Evolutionary conservation across 495 filamentous ascomycete species (phyloP).

Genomic region (Penicillium daleae): DNA sequence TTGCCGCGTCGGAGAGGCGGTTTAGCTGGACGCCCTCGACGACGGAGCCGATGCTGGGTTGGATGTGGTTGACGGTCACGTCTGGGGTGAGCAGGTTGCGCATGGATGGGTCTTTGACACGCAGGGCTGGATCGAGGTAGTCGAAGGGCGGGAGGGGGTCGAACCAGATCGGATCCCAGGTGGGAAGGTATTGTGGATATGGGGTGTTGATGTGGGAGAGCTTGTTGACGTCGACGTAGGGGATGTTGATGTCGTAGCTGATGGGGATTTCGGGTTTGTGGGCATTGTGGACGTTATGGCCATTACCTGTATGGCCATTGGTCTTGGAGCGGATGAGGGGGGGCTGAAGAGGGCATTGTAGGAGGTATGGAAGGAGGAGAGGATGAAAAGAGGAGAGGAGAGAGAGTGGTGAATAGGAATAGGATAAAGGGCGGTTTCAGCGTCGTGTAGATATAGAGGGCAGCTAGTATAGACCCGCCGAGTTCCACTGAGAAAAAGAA

Average conservation of each 20-base stretch:
- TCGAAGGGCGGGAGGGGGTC: slow-evolving; percentile 61
- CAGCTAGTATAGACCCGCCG: not conserved
- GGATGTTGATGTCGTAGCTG: slow-evolving; percentile 62
- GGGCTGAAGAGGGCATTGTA: slow-evolving; percentile 46
- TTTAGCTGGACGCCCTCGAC: slow-evolving; percentile 74
- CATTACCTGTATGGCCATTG: slow-evolving; percentile 19
- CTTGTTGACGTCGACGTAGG: slow-evolving; percentile 50
- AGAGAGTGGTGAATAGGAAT: not conserved
- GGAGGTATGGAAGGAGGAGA: no score
- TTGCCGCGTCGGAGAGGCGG: slow-evolving; percentile 66
- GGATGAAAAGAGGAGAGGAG: not conserved
- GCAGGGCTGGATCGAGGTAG: slow-evolving; percentile 61
- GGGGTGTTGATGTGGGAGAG: slow-evolving; percentile 47
- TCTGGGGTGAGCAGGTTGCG: slow-evolving; percentile 54
- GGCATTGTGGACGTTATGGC: slow-evolving; percentile 9
- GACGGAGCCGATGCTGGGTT: slow-evolving; percentile 72
- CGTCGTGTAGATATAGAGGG: not conserved
- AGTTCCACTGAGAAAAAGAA: slow-evolving; percentile 10
- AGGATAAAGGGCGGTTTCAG: no score
- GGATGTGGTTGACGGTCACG: slow-evolving; percentile 63
- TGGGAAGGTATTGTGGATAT: slow-evolving; percentile 65
- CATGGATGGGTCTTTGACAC: slow-evolving; percentile 58
- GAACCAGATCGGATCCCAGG: slow-evolving; percentile 66
- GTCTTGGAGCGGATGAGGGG: slow-evolving; percentile 36
- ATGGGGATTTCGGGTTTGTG: slow-evolving; percentile 48